phyloP scores from a whole-genome alignment of 2,329 filamentous ascomycete genomes.

The Akanthomyces uredinophilus region DNA sequence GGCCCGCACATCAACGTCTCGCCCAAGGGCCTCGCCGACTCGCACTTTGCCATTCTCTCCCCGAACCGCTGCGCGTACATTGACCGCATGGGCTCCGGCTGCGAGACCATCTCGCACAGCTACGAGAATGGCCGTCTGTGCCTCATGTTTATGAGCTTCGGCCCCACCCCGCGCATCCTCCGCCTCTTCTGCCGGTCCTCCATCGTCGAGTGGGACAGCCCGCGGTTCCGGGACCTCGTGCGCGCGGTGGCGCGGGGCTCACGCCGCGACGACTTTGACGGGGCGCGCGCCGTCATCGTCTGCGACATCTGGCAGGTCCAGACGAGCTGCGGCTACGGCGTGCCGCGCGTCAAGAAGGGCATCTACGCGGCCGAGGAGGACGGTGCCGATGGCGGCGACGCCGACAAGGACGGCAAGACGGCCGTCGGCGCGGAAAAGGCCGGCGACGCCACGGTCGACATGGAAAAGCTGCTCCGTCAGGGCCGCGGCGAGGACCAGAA shows the following conservation, averaged over 20 bases:
- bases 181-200: constrained; percentile 56
- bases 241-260: constrained; percentile 30
- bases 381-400: constrained; percentile 5
- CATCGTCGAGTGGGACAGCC: constrained; percentile 56
- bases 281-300: constrained; percentile 55
- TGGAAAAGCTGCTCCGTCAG: constrained; percentile 24
- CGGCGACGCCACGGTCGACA: constrained; percentile 10
- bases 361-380: constrained; percentile 29
- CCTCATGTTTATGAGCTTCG: constrained; percentile 68
- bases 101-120: constrained; percentile 69
- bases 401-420: constrained; percentile 15
- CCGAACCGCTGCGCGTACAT: constrained; percentile 62
- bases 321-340: constrained; percentile 62
- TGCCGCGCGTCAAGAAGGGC: constrained; percentile 46
- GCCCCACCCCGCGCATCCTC: constrained; percentile 53
- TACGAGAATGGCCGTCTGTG: constrained; percentile 74
- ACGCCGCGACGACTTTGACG: constrained; percentile 36
- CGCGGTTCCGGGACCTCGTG: constrained; percentile 45
- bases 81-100: constrained; percentile 69
- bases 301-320: constrained; percentile 61
- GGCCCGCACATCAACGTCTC: constrained; percentile 70
- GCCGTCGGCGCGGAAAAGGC: background rate
- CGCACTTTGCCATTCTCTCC: constrained; percentile 57
- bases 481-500: constrained; percentile 20
- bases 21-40: constrained; percentile 62